These are phyloP conservation scores for Choiromyces venosus DNA, from an alignment of 495 filamentous ascomycete species.

Conservation along the genomic window DNA sequence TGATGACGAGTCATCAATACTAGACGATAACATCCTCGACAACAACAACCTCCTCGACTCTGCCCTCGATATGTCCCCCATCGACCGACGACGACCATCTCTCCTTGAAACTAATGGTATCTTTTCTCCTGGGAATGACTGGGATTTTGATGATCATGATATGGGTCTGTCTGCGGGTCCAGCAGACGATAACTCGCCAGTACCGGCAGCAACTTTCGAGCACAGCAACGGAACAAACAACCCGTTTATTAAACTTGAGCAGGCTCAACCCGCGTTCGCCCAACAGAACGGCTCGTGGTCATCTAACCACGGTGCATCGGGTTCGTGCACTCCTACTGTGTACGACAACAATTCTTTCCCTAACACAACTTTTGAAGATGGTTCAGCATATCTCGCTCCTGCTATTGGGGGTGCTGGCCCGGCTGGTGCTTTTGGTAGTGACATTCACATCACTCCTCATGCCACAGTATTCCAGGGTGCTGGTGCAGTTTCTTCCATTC, in stretches of 20 bases:
- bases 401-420: constrained; percentile 33
- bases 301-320: constrained; percentile 43
- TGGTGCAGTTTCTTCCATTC: constrained; percentile 40
- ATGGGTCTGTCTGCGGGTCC: constrained; percentile 52
- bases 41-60: constrained; percentile 57
- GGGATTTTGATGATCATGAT: constrained; percentile 51
- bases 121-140: constrained; percentile 58
- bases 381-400: constrained; percentile 40
- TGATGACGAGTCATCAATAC: constrained; percentile 73
- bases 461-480: constrained; percentile 48
- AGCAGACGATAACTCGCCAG: constrained; percentile 42
- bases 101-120: constrained; percentile 66
- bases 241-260: constrained; percentile 47
- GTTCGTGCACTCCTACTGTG: constrained; percentile 45
- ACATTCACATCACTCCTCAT: constrained; percentile 49
- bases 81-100: constrained; percentile 61
- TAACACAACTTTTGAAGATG: constrained; percentile 43
- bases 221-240: constrained; percentile 49
- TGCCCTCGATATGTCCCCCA: constrained; percentile 63
- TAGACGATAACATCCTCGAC: constrained; percentile 83
- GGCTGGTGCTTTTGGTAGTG: constrained; percentile 38
- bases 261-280: constrained; percentile 47
- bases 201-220: constrained; percentile 43
- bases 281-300: constrained; percentile 46
- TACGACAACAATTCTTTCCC: constrained; percentile 43